phyloP scores from a whole-genome alignment of 768 basidiomycete genomes.

The Rhizopogon sp. region DNA sequence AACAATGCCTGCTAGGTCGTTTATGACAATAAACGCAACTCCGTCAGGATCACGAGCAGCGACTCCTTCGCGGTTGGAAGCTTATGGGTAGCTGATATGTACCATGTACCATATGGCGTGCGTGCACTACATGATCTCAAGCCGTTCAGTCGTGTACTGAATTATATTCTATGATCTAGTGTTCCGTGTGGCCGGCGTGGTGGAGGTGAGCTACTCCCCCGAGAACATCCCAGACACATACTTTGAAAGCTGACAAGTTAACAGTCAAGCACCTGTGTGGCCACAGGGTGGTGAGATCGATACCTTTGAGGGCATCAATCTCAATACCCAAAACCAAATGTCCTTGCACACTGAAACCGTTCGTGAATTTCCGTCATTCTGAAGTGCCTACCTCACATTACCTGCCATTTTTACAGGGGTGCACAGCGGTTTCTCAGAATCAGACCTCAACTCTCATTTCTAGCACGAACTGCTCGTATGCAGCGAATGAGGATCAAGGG shows the following conservation, averaged over 20 bases:
- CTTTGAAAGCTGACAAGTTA: not conserved
- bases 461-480: conserved; percentile 56
- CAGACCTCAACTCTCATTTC: conserved; percentile 49
- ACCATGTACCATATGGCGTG: conserved; percentile 62
- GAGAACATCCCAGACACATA: not conserved
- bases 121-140: conserved; percentile 17
- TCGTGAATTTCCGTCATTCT: conserved; percentile 10
- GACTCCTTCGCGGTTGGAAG: conserved; percentile 55
- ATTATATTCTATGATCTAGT: conserved; percentile 31
- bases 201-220: conserved; percentile 28
- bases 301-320: conserved; percentile 79
- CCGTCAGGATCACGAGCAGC: conserved; percentile 56
- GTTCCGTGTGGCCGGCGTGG: conserved; percentile 70
- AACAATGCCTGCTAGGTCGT: conserved; percentile 14
- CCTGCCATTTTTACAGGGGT: conserved; percentile 32
- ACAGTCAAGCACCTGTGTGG: conserved; percentile 51
- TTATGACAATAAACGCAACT: conserved; percentile 56
- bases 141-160: conserved; percentile 1
- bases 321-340: conserved; percentile 59
- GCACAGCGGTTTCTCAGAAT: conserved; percentile 43
- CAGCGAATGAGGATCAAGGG: conserved; percentile 54
- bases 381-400: not conserved
- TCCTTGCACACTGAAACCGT: conserved; percentile 65
- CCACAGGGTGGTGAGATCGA: conserved; percentile 71
- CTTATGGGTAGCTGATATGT: conserved; percentile 60